phyloP scores from a whole-genome alignment of 2,329 filamentous ascomycete species.

The Berkeleyomyces basicola region DNA sequence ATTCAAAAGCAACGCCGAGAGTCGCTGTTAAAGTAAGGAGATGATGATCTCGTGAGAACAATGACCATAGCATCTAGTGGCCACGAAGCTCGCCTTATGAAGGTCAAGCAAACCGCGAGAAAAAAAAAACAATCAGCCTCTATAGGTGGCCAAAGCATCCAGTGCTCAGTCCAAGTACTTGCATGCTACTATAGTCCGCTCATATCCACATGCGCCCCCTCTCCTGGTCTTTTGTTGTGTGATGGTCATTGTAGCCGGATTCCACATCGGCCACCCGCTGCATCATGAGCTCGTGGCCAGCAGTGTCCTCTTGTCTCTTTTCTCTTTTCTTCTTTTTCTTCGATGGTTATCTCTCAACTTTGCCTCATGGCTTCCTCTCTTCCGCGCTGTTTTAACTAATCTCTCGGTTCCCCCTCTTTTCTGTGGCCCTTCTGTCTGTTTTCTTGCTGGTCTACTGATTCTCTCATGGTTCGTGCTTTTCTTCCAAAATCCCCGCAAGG shows the following conservation, averaged over 20 bases:
- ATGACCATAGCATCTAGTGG: background rate
- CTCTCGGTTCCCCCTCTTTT: background rate
- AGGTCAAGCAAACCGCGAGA: background rate
- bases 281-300: background rate
- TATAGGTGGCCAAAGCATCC: constrained; percentile 1
- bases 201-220: constrained; percentile 1
- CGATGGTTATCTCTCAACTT: background rate
- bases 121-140: background rate
- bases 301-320: background rate
- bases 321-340: background rate
- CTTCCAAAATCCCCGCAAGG: background rate
- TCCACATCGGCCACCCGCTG: background rate
- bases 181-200: background rate
- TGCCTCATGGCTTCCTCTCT: background rate
- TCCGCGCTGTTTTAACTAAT: background rate
- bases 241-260: background rate
- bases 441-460: background rate
- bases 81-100: background rate
- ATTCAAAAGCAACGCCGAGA: background rate
- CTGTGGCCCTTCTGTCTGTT: background rate
- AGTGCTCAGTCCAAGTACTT: constrained; percentile 1
- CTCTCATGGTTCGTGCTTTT: background rate
- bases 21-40: background rate
- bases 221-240: background rate
- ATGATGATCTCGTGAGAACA: background rate